Evolutionary conservation across 1,139 yeast species (phyloP).

Genomic region (Diutina siamensis): DNA sequence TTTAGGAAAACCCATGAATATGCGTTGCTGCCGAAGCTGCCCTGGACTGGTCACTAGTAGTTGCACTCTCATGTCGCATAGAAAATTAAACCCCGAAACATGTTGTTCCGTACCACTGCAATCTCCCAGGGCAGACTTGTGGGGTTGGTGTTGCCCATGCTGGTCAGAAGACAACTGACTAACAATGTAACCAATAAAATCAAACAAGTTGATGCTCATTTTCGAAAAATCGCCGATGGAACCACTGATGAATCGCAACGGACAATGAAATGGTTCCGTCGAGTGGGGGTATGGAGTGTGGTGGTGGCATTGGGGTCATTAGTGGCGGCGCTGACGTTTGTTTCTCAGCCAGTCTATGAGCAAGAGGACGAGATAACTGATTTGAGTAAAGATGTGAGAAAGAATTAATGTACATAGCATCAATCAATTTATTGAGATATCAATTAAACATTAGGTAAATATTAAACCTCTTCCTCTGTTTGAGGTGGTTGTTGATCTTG

Average conservation of each 20-base stretch:
- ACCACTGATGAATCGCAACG: not conserved
- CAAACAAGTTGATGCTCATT: constrained; percentile 3
- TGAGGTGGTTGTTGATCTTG: not conserved
- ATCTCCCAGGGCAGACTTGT: too few relatives aligned
- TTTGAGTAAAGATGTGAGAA: not conserved
- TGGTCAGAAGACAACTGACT: not conserved
- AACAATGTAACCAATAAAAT: not conserved
- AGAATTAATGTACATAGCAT: not conserved
- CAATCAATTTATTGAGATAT: not conserved
- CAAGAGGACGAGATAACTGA: not conserved
- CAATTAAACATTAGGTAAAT: not conserved
- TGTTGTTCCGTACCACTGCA: too few relatives aligned
- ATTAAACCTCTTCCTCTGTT: not conserved
- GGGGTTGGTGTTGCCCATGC: not conserved
- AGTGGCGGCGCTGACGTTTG: constrained; percentile 2
- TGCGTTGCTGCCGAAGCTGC: too few relatives aligned
- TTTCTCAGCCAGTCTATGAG: not conserved
- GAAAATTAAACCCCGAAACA: too few relatives aligned
- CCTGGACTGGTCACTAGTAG: too few relatives aligned
- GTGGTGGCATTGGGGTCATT: not conserved
- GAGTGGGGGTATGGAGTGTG: not conserved
- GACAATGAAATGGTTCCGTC: not conserved
- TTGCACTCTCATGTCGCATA: too few relatives aligned
- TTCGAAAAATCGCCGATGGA: constrained; percentile 3
- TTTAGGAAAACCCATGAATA: too few relatives aligned